Evolutionary conservation across 345 rosid genomes (phyloP).

Genomic region (Populus deltoides): DNA sequence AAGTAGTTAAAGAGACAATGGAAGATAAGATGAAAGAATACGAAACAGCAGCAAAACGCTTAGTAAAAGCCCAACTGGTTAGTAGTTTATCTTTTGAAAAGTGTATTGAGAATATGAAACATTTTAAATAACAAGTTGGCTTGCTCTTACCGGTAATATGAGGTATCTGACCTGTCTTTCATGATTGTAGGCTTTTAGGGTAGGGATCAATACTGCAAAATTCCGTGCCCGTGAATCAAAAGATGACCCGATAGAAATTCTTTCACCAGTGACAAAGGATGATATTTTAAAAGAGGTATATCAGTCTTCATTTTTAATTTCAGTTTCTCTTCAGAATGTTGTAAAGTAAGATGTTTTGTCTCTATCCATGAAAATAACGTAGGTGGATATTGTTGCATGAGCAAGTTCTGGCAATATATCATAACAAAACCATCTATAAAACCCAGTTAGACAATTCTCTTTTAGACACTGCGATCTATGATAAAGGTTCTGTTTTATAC

Average conservation of each 20-base stretch:
- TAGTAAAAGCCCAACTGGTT: slow-evolving; percentile 64
- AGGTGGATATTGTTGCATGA: neutral
- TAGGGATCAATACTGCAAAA: slow-evolving; percentile 48
- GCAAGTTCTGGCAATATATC: neutral
- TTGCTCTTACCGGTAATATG: neutral
- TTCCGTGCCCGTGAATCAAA: slow-evolving; percentile 62
- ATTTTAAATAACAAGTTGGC: no score
- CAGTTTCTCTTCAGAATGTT: neutral
- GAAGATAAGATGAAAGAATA: slow-evolving; percentile 57
- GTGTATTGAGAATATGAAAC: neutral
- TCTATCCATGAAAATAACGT: neutral
- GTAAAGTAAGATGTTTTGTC: neutral
- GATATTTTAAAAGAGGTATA: slow-evolving; percentile 73
- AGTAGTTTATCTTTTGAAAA: slow-evolving; percentile 13
- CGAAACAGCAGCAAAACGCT: slow-evolving; percentile 76
- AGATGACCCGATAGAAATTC: slow-evolving; percentile 71
- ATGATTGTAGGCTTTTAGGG: slow-evolving; percentile 14
- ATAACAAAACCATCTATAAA: neutral
- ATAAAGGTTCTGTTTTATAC: no score
- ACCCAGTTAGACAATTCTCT: neutral
- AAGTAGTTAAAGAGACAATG: slow-evolving; percentile 49
- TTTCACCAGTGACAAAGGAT: slow-evolving; percentile 65
- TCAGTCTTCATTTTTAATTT: neutral
- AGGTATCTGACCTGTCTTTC: neutral
- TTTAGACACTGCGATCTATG: neutral